phyloP scores from a whole-genome alignment of 1,139 yeast genomes.

The Pneumocystis carinii region DNA sequence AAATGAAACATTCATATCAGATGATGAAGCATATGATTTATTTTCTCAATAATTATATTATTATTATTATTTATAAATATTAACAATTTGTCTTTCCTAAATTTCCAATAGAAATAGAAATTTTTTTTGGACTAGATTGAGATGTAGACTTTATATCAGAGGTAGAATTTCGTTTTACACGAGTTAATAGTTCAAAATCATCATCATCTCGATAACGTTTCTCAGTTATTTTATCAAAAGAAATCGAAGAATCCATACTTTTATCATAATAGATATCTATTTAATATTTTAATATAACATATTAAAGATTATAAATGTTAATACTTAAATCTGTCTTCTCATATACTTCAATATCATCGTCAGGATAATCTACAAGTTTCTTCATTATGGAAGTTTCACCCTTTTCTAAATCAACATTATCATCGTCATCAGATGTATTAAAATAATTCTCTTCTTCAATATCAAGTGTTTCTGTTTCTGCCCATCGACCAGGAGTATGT shows the following conservation, averaged over 20 bases:
- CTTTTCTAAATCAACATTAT: conserved; percentile 16
- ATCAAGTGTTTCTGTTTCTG: conserved; percentile 7
- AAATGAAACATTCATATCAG: not conserved
- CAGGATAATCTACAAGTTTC: conserved; percentile 1
- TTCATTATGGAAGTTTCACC: conserved; percentile 10
- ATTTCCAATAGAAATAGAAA: not conserved
- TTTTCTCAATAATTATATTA: not conserved
- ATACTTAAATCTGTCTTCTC: not conserved
- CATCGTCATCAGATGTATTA: conserved; percentile 18
- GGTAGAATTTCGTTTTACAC: not conserved
- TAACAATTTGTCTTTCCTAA: not conserved
- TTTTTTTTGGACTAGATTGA: not conserved
- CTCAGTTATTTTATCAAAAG: not conserved
- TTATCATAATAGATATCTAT: not conserved
- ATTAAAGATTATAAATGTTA: not conserved
- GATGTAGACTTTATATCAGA: not conserved
- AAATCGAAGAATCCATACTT: not conserved
- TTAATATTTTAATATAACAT: not conserved
- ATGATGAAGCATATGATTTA: not conserved
- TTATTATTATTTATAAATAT: not conserved
- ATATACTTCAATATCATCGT: not conserved
- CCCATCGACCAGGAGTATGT: conserved; percentile 11
- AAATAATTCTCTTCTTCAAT: conserved; percentile 12
- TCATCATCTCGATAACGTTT: not conserved
- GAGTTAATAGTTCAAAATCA: not conserved